phyloP scores from a whole-genome alignment of 176 grass and related monocot species.

The Coix lacrymajobi region DNA sequence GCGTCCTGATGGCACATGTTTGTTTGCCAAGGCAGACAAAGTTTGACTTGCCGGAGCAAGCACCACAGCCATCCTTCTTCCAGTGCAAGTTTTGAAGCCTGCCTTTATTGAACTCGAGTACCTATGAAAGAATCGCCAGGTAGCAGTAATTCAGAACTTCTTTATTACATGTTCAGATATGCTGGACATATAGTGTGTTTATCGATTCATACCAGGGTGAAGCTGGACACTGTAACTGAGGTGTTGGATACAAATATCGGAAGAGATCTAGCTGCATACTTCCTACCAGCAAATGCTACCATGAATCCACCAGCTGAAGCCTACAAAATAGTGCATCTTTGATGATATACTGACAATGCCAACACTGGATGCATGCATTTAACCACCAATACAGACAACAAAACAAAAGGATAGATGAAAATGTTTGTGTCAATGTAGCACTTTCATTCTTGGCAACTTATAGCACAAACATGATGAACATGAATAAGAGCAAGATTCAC shows the following conservation, averaged over 20 bases:
- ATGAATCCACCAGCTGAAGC: slow-evolving; percentile 79
- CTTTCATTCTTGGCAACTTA: neutral
- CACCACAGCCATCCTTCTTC: slow-evolving; percentile 79
- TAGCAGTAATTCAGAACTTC: slow-evolving; percentile 8
- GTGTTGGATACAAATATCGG: slow-evolving; percentile 64
- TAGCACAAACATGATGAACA: neutral
- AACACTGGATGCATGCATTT: slow-evolving; percentile 13
- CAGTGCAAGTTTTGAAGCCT: slow-evolving; percentile 88
- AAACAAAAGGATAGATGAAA: neutral
- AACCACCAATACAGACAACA: neutral
- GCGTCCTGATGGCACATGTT: slow-evolving; percentile 68
- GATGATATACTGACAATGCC: neutral
- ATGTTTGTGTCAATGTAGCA: neutral
- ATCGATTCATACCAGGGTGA: slow-evolving; percentile 77
- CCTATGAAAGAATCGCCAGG: slow-evolving; percentile 29
- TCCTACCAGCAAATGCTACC: slow-evolving; percentile 97
- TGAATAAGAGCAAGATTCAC: neutral
- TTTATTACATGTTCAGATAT: neutral
- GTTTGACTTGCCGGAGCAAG: slow-evolving; percentile 62
- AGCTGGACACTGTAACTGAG: slow-evolving; percentile 71
- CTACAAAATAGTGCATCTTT: slow-evolving; percentile 41
- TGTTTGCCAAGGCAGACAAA: slow-evolving; percentile 72
- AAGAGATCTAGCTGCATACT: slow-evolving; percentile 75
- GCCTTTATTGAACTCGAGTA: slow-evolving; percentile 96
- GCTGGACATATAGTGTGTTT: slow-evolving; percentile 1